These are phyloP conservation scores for Fagopyrum tataricum DNA, from an alignment of 148 eudicot genomes.

Conservation along the genomic window DNA sequence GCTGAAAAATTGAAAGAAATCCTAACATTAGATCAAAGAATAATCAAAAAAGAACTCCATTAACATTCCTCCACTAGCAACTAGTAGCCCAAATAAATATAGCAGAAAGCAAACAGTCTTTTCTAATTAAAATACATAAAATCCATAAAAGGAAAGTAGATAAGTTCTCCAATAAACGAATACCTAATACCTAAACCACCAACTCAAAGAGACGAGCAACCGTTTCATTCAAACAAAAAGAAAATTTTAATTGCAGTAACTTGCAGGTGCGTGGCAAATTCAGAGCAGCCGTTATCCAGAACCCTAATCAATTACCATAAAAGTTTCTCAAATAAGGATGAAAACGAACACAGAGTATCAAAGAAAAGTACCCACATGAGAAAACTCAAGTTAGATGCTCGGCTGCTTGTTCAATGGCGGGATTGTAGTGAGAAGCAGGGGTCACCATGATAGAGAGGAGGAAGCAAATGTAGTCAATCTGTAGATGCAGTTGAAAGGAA, in stretches of 20 bases:
- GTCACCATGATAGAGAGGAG: neutral
- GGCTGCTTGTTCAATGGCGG: neutral
- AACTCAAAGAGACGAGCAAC: neutral
- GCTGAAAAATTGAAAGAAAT: neutral
- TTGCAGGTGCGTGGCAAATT: conserved; percentile 3
- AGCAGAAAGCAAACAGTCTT: neutral
- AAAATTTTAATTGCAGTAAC: neutral
- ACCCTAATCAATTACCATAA: neutral
- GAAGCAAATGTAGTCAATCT: neutral
- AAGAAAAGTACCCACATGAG: neutral
- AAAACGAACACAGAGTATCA: neutral
- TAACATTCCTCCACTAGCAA: neutral
- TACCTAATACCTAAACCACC: neutral
- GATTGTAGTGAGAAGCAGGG: neutral
- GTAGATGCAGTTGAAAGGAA: neutral
- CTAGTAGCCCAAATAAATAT: neutral
- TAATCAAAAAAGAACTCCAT: neutral
- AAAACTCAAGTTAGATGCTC: neutral
- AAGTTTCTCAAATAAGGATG: neutral
- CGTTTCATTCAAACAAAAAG: neutral
- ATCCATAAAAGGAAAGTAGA: neutral
- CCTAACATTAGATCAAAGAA: neutral
- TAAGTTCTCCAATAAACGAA: neutral
- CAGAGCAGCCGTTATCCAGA: neutral
- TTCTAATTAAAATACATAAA: neutral